A percentile compares a stretch with the other conserved stretches of the same genome.
phyloP scores from a whole-genome alignment of 371 early-diverging fungal species.

The Rhizomucor pusillus region DNA sequence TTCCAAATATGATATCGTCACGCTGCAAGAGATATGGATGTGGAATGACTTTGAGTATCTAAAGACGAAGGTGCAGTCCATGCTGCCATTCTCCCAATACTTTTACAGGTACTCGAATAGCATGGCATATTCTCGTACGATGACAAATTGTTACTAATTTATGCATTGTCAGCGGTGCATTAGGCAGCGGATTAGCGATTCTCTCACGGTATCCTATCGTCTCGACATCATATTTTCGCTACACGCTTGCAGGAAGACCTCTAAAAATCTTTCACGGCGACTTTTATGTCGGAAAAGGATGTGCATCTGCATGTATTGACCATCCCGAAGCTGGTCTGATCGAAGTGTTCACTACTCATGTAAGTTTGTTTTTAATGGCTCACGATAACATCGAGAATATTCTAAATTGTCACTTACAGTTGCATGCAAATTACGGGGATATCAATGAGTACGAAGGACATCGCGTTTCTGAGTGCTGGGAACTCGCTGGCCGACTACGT shows the following conservation, averaged over 20 bases:
- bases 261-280: slow-evolving; percentile 59
- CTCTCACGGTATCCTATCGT: slow-evolving; percentile 53
- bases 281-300: slow-evolving; percentile 63
- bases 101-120: slow-evolving; percentile 40
- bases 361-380: slow-evolving; percentile 21
- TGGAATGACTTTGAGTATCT: slow-evolving; percentile 49
- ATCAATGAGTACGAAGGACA: slow-evolving; percentile 49
- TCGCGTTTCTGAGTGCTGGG: slow-evolving; percentile 62
- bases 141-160: not conserved
- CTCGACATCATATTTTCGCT: slow-evolving; percentile 43
- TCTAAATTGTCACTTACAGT: slow-evolving; percentile 20
- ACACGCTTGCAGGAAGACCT: slow-evolving; percentile 56
- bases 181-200: slow-evolving; percentile 59
- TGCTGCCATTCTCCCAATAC: slow-evolving; percentile 45
- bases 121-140: not conserved
- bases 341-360: slow-evolving; percentile 66
- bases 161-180: slow-evolving; percentile 44
- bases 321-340: slow-evolving; percentile 58
- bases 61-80: slow-evolving; percentile 18
- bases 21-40: slow-evolving; percentile 66
- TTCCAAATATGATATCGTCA: slow-evolving; percentile 52
- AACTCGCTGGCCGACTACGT: slow-evolving; percentile 44
- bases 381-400: too few species aligned
- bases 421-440: slow-evolving; percentile 56
- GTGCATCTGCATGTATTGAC: slow-evolving; percentile 46